A percentile compares a stretch with the other conserved stretches of the same genome.
Evolutionary conservation across 371 early-diverging fungal species (phyloP).

Genomic region (Synchytrium microbalum): DNA sequence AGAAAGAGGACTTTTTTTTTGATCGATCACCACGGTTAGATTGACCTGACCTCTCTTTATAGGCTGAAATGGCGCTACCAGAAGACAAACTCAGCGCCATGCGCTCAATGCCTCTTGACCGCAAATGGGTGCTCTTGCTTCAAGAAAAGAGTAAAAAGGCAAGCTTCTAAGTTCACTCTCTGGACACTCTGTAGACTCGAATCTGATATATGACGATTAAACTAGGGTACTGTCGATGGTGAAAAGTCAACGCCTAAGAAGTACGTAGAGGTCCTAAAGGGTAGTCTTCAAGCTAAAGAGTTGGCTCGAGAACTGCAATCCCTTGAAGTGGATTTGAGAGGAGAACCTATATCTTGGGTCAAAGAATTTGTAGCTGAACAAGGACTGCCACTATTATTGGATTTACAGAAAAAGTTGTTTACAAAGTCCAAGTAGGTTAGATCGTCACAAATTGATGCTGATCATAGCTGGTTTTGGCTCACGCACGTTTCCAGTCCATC

Average conservation of each 20-base stretch:
- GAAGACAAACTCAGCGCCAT: slow-evolving; percentile 15
- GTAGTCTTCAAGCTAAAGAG: neutral
- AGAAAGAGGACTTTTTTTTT: no score
- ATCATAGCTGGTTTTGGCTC: neutral
- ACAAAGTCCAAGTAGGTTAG: neutral
- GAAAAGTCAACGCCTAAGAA: slow-evolving; percentile 4
- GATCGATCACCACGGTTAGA: no score
- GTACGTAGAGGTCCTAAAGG: slow-evolving; percentile 1
- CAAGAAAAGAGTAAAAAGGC: slow-evolving; percentile 16
- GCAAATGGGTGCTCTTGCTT: slow-evolving; percentile 16
- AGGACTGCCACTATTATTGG: slow-evolving; percentile 14
- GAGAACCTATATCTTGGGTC: slow-evolving; percentile 30
- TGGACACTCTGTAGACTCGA: neutral
- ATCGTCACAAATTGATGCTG: neutral
- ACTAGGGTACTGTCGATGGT: neutral
- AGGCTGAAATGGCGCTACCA: slow-evolving; percentile 20
- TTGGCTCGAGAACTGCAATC: slow-evolving; percentile 16
- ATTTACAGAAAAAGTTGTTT: neutral
- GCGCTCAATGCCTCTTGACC: slow-evolving; percentile 14
- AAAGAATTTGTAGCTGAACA: slow-evolving; percentile 17
- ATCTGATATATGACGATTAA: neutral
- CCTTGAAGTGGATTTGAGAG: slow-evolving; percentile 21
- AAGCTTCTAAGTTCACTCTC: neutral
- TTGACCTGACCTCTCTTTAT: slow-evolving; percentile 3
- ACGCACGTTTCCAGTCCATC: slow-evolving; percentile 10